Evolutionary conservation across 148 eudicot species (phyloP).

Genomic region (Fagopyrum homotropicum): DNA sequence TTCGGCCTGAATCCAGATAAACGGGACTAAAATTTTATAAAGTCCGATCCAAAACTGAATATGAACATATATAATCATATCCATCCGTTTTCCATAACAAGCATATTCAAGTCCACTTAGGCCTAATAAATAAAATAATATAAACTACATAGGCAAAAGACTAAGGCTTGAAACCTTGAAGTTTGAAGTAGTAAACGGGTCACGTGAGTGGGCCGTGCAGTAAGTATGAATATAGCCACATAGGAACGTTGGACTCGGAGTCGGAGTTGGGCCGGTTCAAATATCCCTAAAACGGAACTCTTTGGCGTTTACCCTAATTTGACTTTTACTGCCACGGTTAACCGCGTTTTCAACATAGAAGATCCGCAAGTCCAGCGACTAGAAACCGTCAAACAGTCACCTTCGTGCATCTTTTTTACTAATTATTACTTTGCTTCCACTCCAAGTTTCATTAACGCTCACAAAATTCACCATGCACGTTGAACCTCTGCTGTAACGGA

Average conservation of each 20-base stretch:
- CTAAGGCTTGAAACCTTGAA: too few species aligned
- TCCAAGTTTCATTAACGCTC: not conserved
- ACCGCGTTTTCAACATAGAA: not conserved
- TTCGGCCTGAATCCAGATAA: too few species aligned
- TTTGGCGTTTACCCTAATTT: not conserved
- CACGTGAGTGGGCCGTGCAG: not conserved
- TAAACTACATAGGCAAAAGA: too few species aligned
- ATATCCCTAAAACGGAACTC: not conserved
- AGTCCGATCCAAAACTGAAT: too few species aligned
- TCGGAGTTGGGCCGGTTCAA: not conserved
- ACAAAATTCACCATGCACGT: not conserved
- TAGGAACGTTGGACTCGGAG: too few species aligned
- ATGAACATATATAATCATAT: too few species aligned
- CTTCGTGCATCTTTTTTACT: not conserved
- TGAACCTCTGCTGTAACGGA: too few species aligned
- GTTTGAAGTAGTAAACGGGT: not conserved
- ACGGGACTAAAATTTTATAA: too few species aligned
- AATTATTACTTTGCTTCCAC: not conserved
- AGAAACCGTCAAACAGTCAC: not conserved
- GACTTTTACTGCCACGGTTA: not conserved
- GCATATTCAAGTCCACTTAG: too few species aligned
- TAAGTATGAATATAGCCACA: too few species aligned
- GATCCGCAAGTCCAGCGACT: not conserved
- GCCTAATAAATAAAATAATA: too few species aligned
- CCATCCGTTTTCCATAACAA: too few species aligned